Evolutionary conservation across 768 basidiomycete genomes (phyloP).

Genomic region (Mycena filopes): DNA sequence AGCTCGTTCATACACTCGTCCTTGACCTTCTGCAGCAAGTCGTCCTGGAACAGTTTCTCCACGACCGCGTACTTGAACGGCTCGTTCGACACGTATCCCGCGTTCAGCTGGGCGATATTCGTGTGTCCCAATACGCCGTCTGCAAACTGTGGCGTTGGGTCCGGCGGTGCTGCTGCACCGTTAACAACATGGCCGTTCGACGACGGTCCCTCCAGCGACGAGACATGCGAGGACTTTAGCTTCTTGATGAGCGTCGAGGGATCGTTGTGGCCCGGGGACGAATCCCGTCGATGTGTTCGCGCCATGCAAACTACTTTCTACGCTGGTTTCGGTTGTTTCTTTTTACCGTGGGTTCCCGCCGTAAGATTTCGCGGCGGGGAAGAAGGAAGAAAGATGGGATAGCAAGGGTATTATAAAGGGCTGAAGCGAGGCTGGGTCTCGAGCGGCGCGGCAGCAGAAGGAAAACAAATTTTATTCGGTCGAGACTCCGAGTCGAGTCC

Average conservation of each 20-base stretch:
- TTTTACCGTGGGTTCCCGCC: not conserved
- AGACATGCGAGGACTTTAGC: conserved; percentile 42
- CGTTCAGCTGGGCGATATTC: conserved; percentile 64
- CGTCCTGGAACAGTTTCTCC: conserved; percentile 85
- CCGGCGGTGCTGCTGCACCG: conserved; percentile 35
- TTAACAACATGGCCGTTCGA: conserved; percentile 18
- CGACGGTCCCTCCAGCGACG: conserved; percentile 15
- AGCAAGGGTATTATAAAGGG: conserved; percentile 19
- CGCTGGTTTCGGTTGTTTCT: too few species aligned
- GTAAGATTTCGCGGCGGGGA: not conserved
- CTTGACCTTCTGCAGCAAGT: conserved; percentile 81
- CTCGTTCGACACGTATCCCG: conserved; percentile 63
- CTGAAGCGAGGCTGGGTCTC: conserved; percentile 1
- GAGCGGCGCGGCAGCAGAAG: conserved; percentile 13
- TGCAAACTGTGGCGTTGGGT: conserved; percentile 57
- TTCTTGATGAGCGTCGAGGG: conserved; percentile 38
- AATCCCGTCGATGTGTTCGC: conserved; percentile 40
- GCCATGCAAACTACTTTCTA: conserved; percentile 38
- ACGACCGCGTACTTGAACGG: conserved; percentile 90
- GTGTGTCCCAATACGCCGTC: conserved; percentile 66
- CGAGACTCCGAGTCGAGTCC: too few species aligned
- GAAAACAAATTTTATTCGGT: not conserved
- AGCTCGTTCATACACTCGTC: conserved; percentile 85
- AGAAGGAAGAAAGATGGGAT: too few species aligned
- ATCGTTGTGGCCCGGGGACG: conserved; percentile 36